Evolutionary conservation across 1,284 basidiomycete genomes (phyloP).

Genomic region (Leccinum subrobustum): DNA sequence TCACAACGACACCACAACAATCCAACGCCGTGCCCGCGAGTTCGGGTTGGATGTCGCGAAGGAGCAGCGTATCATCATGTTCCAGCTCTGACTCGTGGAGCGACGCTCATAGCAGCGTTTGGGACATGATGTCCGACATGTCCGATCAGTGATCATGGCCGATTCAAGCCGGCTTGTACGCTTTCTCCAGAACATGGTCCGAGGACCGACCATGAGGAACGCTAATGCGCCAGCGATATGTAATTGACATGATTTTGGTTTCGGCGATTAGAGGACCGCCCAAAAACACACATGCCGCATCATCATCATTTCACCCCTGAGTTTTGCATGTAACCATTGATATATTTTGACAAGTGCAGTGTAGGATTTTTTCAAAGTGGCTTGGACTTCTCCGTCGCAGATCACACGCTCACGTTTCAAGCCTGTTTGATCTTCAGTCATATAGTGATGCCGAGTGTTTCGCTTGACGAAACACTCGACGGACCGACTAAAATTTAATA

Average conservation of each 20-base stretch:
- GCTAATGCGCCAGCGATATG: background rate
- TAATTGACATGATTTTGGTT: background rate
- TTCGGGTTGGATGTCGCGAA: slow-evolving; percentile 4
- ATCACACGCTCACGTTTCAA: background rate
- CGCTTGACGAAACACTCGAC: background rate
- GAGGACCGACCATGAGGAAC: background rate
- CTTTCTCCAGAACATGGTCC: background rate
- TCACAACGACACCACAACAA: slow-evolving; percentile 1
- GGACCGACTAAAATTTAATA: background rate
- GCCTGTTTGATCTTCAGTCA: background rate
- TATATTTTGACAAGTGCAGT: background rate
- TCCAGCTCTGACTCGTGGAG: slow-evolving; percentile 26
- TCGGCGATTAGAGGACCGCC: background rate
- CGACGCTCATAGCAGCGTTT: slow-evolving; percentile 27
- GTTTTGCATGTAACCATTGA: slow-evolving; percentile 1
- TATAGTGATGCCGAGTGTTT: background rate
- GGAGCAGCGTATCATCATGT: slow-evolving; percentile 17
- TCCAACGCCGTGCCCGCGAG: background rate
- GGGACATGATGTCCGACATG: slow-evolving; percentile 29
- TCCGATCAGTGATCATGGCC: slow-evolving; percentile 5
- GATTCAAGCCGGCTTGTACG: background rate
- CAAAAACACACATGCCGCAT: background rate
- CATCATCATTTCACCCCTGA: background rate
- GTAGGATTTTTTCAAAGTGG: background rate
- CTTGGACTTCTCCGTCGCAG: background rate